Evolutionary conservation across 768 basidiomycete genomes (phyloP), one percentile per base, ranked within the genome.

Genomic region (Cystofilobasidium bisporidii): DNA sequence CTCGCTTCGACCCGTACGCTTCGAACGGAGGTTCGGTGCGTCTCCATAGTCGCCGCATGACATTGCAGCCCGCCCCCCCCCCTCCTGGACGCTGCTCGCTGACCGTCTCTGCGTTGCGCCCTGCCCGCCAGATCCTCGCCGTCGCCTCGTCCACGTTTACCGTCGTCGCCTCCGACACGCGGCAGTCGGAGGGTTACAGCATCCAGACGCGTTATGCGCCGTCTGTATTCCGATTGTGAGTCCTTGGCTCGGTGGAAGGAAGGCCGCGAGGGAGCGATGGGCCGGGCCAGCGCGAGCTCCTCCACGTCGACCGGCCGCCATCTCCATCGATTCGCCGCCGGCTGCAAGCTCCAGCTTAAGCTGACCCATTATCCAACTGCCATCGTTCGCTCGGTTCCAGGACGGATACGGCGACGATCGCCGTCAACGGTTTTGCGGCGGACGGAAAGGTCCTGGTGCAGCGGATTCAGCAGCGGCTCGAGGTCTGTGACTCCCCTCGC

Each of bases 381-480:
- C 71, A 64, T 17, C 62, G 6, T 12, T 32, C 40, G 32, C 2
- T 18, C 22, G 3, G 26, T 3, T 48, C 53, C 77, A 94, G 91
- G 75, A 94, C 91, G 22, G 90, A 92, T 79, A 89, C 86, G 73
- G 89, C 89, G 38, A 90, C 92, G 8, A 81, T 99, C 26, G 92
- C 94, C 24, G 91, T 96, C 43, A 96, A 97, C 73, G 96, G 96
- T 12, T 98, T 97, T 76, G 89, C 91, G 50, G 96, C 93, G 57
- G 96, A 99, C 76, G 94, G 91, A 30, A 93, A 93, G 74, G 89
- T 89, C 84, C 93, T 99, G 74, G 91, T 98, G 74, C 96, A 97
- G 84, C 86, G 87, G 75, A 87, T 99, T 62, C 87, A 88, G 76
- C 93, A 98, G 77, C 84, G 94, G 72, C 82, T 99, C 3, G 96